Base-by-base conservation (phyloP, 805 yeast species). In the Wickerhamomyces sydowiorum region DNA sequence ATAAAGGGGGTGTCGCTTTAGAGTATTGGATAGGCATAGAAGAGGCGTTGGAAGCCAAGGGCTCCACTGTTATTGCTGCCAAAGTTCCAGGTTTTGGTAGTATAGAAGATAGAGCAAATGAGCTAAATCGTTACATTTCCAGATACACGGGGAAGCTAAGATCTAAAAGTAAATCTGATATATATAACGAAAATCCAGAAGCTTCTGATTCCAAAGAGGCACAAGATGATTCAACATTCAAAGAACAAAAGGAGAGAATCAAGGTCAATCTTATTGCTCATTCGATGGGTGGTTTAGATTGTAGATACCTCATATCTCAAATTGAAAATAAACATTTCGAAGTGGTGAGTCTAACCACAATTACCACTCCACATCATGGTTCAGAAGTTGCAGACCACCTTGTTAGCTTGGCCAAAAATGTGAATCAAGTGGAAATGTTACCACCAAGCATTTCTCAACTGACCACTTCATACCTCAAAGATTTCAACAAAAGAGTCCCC, bases 201-300 rank as follows among this genome's bases (percentile, higher is more conserved):
- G 18, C 35, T 4, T 4, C 35, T 19, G 7, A 10, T 5, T 4
- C 19, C 13, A 38, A 45, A 2, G 29, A 44, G 4, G 28, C 30
- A 7, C 33, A 49, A 46, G 40, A 33, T 17, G 12, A 40, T 2
- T 31, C 47, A 13, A 24, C 45, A 1, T 51, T 54, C 13, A 38
- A 50, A 18, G 43, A 50, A 21, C 46, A 49, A 10, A 50, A 53
- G 14, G 58, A 61, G 21, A 66, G 64, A 12, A 49, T 78, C 18
- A 79, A 78, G 45, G 70, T 89, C 14, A 90, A 90, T 54, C 59
- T 89, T 35, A 70, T 89, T 21, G 93, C 93, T 6, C 97, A 89
- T 57, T 87, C 96, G 0, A 88, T 89, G 96, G 97, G 97, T 5
- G 97, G 97, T 0, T 64, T 89, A 24, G 96, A 90, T 56, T 77